These are phyloP conservation scores for Chaetomium cochliodes DNA, from an alignment of 495 filamentous ascomycete genomes.

Conservation along the genomic window DNA sequence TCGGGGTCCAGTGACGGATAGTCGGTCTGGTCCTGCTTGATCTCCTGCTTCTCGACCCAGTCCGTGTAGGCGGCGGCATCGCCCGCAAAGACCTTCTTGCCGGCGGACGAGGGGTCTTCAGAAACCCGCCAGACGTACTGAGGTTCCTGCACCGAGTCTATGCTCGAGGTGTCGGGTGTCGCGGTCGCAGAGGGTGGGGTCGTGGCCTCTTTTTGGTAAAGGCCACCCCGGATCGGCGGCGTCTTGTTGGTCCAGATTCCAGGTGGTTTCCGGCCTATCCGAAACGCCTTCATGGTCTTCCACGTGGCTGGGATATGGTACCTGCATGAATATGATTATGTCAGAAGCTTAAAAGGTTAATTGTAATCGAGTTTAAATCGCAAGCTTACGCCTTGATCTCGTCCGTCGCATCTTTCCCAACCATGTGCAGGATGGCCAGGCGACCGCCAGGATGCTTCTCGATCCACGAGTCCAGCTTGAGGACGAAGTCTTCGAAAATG, in stretches of 20 bases:
- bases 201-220: constrained; percentile 31
- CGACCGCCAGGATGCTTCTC: constrained; percentile 91
- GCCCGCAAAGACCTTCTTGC: neutral
- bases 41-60: constrained; percentile 47
- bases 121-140: neutral
- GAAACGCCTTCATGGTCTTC: constrained; percentile 67
- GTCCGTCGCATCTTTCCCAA: constrained; percentile 93
- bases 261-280: constrained; percentile 76
- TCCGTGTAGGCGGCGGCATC: constrained; percentile 57
- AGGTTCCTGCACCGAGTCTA: neutral
- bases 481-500: constrained; percentile 74
- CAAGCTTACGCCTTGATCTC: constrained; percentile 82
- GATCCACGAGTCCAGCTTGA: constrained; percentile 86
- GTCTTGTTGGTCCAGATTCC: constrained; percentile 84
- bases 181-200: constrained; percentile 27
- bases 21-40: constrained; percentile 69
- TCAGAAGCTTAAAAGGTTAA: constrained; percentile 22
- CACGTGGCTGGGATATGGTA: constrained; percentile 69
- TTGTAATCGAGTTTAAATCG: neutral
- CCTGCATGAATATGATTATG: constrained; percentile 43
- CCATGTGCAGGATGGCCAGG: constrained; percentile 90
- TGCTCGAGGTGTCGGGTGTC: neutral
- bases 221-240: constrained; percentile 88
- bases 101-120: neutral
- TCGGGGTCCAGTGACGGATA: constrained; percentile 76